Base-by-base conservation (phyloP, 306 rosid species). In the cucumber (Cucumis sativus) region DNA sequence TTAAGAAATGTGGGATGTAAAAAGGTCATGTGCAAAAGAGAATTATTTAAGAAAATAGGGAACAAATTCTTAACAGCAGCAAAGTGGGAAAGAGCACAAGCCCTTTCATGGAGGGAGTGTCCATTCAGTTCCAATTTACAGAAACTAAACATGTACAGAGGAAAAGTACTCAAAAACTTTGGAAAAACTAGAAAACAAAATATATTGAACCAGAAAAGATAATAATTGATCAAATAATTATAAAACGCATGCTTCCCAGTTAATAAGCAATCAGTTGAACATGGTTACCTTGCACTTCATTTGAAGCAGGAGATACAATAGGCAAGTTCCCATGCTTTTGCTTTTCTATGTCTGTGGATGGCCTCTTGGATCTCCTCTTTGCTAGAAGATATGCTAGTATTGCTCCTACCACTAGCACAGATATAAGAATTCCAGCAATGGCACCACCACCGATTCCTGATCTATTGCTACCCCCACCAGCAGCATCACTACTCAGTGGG, bases 381-480 rank as follows among this genome's bases (percentile, higher is more conserved):
- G 91, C 63, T 68, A 96, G 59, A 74, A 92, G 87, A 85, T 89
- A 91, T 79, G 92, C 97, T 67, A 91, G 54, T 69, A 92, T 80
- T 59, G 90, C 97, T 65, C 90, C 91, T 76, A 92, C 89, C 75
- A 92, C 89, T 56, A 96, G 15, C 81, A 96, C 81, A 67, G 97
- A 88, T 86, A 96, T 87, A 79, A 92, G 86, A 80, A 96, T 91
- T 84, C 99, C 99, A 76, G 99, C 99, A 78, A 96, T 81, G 70
- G 77, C 97, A 60, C 98, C 99, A 60, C 82, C 98, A 74, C 99
- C 95, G 37, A 92, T 92, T 82, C 98, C 99, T 25, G 97, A 89
- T 75, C 89, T 90, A 76, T 86, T 90, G 77, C 85, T 84, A 75
- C 84, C 95, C 1, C 67, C 92, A 77, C 86, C 83, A 21, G 78